Base-by-base conservation (phyloP, 805 yeast genomes). In the Starmerella vaccinii region DNA sequence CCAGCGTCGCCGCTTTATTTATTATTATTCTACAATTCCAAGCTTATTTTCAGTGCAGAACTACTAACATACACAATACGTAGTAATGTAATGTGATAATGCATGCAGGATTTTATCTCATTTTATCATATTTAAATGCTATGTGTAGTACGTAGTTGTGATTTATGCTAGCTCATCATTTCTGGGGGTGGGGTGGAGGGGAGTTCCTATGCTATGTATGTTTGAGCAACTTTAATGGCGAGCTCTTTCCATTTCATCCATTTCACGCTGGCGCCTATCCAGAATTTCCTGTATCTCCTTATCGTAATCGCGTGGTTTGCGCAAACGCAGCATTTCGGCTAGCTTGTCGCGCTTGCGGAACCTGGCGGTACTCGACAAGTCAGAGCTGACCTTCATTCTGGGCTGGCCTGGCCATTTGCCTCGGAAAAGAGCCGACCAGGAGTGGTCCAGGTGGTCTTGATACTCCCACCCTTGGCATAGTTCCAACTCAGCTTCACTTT, bases 401-500 rank as follows among this genome's bases (percentile, higher is more conserved):
- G 58, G 52, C 40, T 56, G 56, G 13, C 56, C 63, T 2, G 63
- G 47, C 57, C 57, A 32, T 43, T 52, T 42, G 57, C 64, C 61
- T 68, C 63, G 68, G 72, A 61, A 65, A 21, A 84, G 70, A 15
- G 78, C 66, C 10, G 15, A 77, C 33, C 95, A 94, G 63, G 89
- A 81, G 1, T 94, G 94, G 51, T 84, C 70, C 42, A 80, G 67
- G 57, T 82, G 72, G 8, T 70, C 75, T 57, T 70, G 74, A 27
- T 68, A 57, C 29, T 53, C 62, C 63, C 64, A 60, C n/a, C 62
- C 82, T 63, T 84, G 92, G 46, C 74, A 69, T 65, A 92, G 72
- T 56, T 88, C 94, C 24, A 71, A 71, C 60, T 73, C 81, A 0
- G 97, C 82, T 38, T 75, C 81, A 26, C 76, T 65, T 64, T 92